Evolutionary conservation across 2,329 filamentous ascomycete species (phyloP).

Genomic region (Apiospora aurea): DNA sequence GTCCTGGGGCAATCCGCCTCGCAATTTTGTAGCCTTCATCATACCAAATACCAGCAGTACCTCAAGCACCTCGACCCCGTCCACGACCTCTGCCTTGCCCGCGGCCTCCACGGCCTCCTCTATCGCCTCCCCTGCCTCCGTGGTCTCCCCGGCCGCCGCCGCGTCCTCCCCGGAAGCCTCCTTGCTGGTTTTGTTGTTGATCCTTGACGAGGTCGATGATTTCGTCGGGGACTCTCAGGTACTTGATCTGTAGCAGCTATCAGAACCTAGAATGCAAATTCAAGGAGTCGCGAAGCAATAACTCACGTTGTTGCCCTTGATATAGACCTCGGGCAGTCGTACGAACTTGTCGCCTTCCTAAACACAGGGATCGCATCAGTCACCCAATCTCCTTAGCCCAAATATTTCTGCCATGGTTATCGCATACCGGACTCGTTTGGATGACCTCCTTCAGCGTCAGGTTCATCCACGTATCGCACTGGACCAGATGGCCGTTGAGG

Average conservation of each 20-base stretch:
- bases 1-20: not conserved
- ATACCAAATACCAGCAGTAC: not conserved
- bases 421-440: constrained; percentile 81
- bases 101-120: constrained; percentile 63
- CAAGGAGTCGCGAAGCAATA: not conserved
- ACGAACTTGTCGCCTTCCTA: constrained; percentile 94
- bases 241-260: constrained; percentile 82
- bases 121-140: constrained; percentile 61
- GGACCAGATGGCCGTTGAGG: constrained; percentile 92
- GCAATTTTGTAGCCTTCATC: constrained; percentile 1
- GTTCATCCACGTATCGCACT: constrained; percentile 99
- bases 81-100: constrained; percentile 56
- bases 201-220: constrained; percentile 95
- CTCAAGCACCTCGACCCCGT: constrained; percentile 47
- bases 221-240: constrained; percentile 93
- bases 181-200: constrained; percentile 77
- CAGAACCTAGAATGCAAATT: constrained; percentile 28
- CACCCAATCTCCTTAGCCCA: not conserved
- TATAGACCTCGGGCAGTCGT: constrained; percentile 90
- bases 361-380: constrained; percentile 19
- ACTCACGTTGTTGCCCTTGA: constrained; percentile 94
- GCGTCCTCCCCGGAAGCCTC: constrained; percentile 70
- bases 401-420: not conserved
- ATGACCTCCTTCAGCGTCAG: constrained; percentile 96
- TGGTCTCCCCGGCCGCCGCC: constrained; percentile 67